Conservation (phyloP, 345 rosid genomes). For the Corymbia maculata region DNA sequence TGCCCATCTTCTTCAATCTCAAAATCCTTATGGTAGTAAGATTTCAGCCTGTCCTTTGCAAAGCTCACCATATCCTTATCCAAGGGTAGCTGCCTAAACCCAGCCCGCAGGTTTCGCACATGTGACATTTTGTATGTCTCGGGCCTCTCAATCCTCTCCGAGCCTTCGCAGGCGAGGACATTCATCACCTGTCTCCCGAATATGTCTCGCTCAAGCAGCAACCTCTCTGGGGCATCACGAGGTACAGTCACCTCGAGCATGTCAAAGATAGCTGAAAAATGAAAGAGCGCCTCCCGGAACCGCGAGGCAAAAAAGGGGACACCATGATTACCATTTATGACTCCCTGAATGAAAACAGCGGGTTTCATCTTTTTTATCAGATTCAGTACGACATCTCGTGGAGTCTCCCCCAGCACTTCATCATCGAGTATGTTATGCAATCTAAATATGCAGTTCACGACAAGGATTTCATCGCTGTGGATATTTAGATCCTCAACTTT, state of each 20-base stretch:
- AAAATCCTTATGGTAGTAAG: slow-evolving; percentile 24
- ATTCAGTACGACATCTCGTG: slow-evolving; percentile 34
- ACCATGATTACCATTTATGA: slow-evolving; percentile 30
- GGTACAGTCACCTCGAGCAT: slow-evolving; percentile 35
- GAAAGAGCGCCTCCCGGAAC: slow-evolving; percentile 49
- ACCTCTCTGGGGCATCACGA: slow-evolving; percentile 30
- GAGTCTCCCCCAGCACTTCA: slow-evolving; percentile 24
- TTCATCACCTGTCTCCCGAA: slow-evolving; percentile 35
- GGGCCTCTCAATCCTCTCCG: slow-evolving; percentile 49
- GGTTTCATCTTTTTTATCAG: slow-evolving; percentile 39
- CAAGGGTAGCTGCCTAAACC: slow-evolving; percentile 28
- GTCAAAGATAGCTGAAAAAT: slow-evolving; percentile 48
- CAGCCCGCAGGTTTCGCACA: slow-evolving; percentile 14
- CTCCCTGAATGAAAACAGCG: slow-evolving; percentile 22
- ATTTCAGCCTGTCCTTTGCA: slow-evolving; percentile 19
- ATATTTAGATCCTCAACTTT: slow-evolving; percentile 33
- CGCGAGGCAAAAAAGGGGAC: slow-evolving; percentile 44
- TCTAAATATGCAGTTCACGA: slow-evolving; percentile 25
- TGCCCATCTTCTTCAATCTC: slow-evolving; percentile 26
- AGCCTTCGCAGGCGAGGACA: slow-evolving; percentile 55
- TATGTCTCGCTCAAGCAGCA: slow-evolving; percentile 31
- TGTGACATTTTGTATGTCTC: slow-evolving; percentile 35
- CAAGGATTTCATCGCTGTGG: slow-evolving; percentile 25
- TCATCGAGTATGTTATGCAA: slow-evolving; percentile 42
- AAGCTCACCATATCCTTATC: slow-evolving; percentile 7